These are phyloP conservation scores for Lactuca sativa DNA, from an alignment of 129 eudicot species.

Conservation along the genomic window DNA sequence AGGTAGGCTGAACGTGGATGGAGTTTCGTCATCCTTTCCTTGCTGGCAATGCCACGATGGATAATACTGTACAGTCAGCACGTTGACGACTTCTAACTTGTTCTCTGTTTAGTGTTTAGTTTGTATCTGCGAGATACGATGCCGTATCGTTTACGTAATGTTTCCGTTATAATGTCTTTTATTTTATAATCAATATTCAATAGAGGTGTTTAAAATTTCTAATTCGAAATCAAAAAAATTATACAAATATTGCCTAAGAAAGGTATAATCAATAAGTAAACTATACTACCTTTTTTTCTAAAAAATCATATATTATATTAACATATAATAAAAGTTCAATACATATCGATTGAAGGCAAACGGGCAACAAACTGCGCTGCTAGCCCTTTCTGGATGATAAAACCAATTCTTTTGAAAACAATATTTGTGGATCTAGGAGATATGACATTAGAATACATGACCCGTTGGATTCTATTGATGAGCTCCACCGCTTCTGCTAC, in stretches of 20 bases:
- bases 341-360: no score
- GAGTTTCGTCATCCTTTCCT: conserved; percentile 34
- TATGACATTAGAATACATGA: no score
- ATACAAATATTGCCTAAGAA: background rate
- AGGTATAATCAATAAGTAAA: background rate
- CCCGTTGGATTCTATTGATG: no score
- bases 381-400: no score
- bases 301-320: no score
- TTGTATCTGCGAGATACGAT: background rate
- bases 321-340: no score
- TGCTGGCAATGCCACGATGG: conserved; percentile 26
- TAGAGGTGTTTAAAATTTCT: background rate
- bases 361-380: no score
- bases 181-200: no score
- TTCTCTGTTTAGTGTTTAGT: background rate
- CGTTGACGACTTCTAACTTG: conserved; percentile 16
- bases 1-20: conserved; percentile 20
- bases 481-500: no score
- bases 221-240: background rate
- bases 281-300: background rate
- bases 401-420: no score
- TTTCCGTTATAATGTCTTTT: background rate
- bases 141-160: background rate
- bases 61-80: conserved; percentile 4
- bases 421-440: no score